A percentile compares a stretch with the other conserved stretches of the same genome.
Conservation (phyloP, 78 protist genomes). For the Creolimax fragrantissima region DNA sequence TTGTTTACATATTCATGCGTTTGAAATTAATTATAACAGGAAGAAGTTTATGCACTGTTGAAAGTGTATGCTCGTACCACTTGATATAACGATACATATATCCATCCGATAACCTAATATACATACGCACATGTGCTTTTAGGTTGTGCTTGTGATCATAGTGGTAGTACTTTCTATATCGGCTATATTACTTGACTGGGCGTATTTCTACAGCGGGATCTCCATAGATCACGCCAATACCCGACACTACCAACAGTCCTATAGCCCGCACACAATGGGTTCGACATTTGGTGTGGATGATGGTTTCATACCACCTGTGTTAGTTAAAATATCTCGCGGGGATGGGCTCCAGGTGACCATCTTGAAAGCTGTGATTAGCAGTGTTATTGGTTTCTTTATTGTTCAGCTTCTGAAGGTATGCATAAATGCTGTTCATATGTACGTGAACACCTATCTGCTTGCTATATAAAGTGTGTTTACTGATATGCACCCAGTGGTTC, state of each 20-base stretch:
- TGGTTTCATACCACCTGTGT: background rate
- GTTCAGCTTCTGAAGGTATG: background rate
- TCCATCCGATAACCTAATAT: no score
- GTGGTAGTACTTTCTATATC: background rate
- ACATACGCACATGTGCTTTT: background rate
- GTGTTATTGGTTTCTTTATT: background rate
- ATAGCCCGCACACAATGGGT: background rate
- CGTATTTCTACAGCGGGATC: background rate
- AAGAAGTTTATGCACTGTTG: no score
- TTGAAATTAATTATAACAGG: no score
- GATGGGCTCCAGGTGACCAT: background rate
- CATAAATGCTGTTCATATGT: no score
- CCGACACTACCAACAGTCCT: background rate
- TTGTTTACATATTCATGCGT: no score
- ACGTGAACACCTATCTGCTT: no score
- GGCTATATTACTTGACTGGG: background rate
- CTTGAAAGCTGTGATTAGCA: background rate
- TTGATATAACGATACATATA: no score
- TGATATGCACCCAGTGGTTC: no score
- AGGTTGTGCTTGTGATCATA: background rate
- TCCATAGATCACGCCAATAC: background rate
- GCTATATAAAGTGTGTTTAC: no score
- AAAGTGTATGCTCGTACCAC: no score
- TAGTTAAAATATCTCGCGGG: background rate
- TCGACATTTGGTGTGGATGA: background rate